These are phyloP conservation scores for Uronychia binucleata DNA, from an alignment of 73 alveolate genomes.

Conservation along the genomic window DNA sequence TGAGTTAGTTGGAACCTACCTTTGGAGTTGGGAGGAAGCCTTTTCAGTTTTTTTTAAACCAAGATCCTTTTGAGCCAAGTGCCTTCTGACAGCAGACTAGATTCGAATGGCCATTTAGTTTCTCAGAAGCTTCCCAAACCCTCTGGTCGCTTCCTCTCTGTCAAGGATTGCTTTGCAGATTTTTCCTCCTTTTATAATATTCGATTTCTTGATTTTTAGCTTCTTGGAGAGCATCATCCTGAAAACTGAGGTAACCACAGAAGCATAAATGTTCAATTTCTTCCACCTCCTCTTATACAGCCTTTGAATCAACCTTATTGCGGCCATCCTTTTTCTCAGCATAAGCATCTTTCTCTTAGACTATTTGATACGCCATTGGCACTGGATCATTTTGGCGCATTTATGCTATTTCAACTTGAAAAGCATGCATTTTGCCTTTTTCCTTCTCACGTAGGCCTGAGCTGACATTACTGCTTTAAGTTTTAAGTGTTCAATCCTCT, in stretches of 20 bases:
- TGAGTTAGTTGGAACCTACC: too few species aligned
- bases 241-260: not conserved
- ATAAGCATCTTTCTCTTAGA: not conserved
- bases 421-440: not conserved
- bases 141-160: not conserved
- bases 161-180: not conserved
- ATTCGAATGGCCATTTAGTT: not conserved
- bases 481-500: not conserved
- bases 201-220: not conserved
- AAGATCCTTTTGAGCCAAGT: too few species aligned
- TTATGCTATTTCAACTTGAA: constrained; percentile 10
- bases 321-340: not conserved
- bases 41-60: too few species aligned
- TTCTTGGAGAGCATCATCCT: not conserved
- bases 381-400: constrained; percentile 10
- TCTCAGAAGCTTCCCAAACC: not conserved
- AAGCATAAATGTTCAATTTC: not conserved
- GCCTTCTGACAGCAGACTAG: not conserved
- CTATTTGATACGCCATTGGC: not conserved
- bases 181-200: not conserved
- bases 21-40: too few species aligned
- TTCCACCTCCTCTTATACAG: not conserved
- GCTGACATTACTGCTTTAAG: constrained; percentile 1
- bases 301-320: not conserved
- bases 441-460: constrained; percentile 19